phyloP scores from a whole-genome alignment of 805 yeast genomes.

The Cyberlindnera mycetangii region DNA sequence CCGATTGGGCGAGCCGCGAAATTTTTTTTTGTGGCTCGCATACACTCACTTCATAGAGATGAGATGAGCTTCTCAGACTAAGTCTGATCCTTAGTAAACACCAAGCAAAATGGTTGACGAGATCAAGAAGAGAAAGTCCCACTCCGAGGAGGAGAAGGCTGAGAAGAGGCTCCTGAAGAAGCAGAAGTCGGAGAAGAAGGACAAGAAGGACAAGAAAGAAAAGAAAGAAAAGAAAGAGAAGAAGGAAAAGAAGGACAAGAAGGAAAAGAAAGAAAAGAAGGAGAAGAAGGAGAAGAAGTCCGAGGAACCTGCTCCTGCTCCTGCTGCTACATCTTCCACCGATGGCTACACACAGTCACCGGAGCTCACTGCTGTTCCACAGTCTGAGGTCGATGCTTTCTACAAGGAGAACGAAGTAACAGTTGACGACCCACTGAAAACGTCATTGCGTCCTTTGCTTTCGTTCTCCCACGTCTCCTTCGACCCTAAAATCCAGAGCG shows the following conservation, averaged over 20 bases:
- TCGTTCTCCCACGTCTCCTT: slow-evolving; percentile 61
- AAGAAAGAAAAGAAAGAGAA: slow-evolving; percentile 40
- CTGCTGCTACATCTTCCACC: slow-evolving; percentile 8
- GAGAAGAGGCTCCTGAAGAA: slow-evolving; percentile 22
- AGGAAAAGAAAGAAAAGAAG: slow-evolving; percentile 17
- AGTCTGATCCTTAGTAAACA: not conserved
- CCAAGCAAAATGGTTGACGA: slow-evolving; percentile 23
- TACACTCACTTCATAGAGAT: slow-evolving; percentile 1
- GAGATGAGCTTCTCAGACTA: slow-evolving; percentile 2
- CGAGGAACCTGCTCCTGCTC: slow-evolving; percentile 18
- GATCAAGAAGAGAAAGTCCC: slow-evolving; percentile 26
- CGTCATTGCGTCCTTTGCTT: slow-evolving; percentile 64
- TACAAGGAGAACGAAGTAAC: slow-evolving; percentile 70
- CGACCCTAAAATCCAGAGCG: slow-evolving; percentile 53
- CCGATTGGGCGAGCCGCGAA: slow-evolving; percentile 5
- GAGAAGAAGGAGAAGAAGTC: slow-evolving; percentile 23
- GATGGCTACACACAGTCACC: slow-evolving; percentile 36
- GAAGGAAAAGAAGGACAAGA: slow-evolving; percentile 26
- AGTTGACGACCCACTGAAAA: slow-evolving; percentile 61
- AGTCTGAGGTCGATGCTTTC: slow-evolving; percentile 59
- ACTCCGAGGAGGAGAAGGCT: slow-evolving; percentile 20
- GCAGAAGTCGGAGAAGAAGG: slow-evolving; percentile 18
- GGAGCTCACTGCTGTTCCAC: slow-evolving; percentile 40
- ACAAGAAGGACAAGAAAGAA: slow-evolving; percentile 27
- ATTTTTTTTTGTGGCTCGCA: slow-evolving; percentile 6